Conservation (phyloP, 1,284 basidiomycete species). For the Mycocalia duriaeana region DNA sequence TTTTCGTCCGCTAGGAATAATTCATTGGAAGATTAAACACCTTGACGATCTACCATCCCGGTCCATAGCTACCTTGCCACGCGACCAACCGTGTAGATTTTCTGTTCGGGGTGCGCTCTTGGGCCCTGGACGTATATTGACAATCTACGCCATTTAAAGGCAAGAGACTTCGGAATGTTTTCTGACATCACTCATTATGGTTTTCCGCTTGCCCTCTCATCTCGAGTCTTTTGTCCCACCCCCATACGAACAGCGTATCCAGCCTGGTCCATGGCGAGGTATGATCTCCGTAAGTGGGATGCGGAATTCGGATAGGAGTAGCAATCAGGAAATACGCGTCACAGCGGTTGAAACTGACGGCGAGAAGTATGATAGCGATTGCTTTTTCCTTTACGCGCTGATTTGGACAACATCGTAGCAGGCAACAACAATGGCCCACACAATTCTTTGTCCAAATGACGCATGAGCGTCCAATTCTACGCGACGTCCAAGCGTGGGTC, state of each 20-base stretch:
- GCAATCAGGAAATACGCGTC: slow-evolving; percentile 47
- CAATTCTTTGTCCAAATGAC: slow-evolving; percentile 43
- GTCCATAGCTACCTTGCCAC: slow-evolving; percentile 19
- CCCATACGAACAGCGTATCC: slow-evolving; percentile 39
- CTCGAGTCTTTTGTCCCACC: slow-evolving; percentile 53
- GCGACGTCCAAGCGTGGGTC: slow-evolving; percentile 47
- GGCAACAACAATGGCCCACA: slow-evolving; percentile 46
- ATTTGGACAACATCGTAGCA: slow-evolving; percentile 31
- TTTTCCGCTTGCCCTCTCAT: slow-evolving; percentile 57
- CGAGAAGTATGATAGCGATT: slow-evolving; percentile 46
- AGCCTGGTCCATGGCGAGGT: slow-evolving; percentile 50
- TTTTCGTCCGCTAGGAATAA: slow-evolving; percentile 6
- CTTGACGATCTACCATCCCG: slow-evolving; percentile 32
- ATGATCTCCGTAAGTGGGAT: slow-evolving; percentile 43
- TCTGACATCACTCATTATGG: slow-evolving; percentile 36
- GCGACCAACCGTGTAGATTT: slow-evolving; percentile 26
- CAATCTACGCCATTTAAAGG: slow-evolving; percentile 30
- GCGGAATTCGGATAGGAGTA: slow-evolving; percentile 37
- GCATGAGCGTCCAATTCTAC: slow-evolving; percentile 37
- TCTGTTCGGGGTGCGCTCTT: slow-evolving; percentile 16
- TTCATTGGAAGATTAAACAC: too few species aligned
- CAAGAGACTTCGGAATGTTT: slow-evolving; percentile 21
- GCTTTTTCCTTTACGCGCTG: slow-evolving; percentile 13
- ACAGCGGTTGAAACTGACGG: slow-evolving; percentile 64
- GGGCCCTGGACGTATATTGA: slow-evolving; percentile 14